Conservation (phyloP, 2,329 filamentous ascomycete species). For the Sordariomycetes sp. region DNA sequence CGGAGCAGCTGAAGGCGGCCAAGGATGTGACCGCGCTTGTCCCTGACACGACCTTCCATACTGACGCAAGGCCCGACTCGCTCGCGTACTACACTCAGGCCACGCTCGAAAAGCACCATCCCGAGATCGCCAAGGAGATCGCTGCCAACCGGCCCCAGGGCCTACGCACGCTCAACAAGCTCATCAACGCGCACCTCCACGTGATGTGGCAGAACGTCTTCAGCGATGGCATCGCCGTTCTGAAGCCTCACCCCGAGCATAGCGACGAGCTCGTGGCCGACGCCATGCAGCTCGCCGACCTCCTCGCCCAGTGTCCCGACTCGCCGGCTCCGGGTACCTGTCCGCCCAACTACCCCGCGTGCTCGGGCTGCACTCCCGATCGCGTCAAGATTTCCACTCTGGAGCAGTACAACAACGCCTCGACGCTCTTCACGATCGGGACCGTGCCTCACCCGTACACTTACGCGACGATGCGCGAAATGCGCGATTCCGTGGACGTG, state of each 20-base stretch:
- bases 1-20: slow-evolving; percentile 40
- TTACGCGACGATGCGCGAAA: slow-evolving; percentile 55
- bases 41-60: slow-evolving; percentile 46
- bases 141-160: slow-evolving; percentile 45
- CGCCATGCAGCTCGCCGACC: slow-evolving; percentile 60
- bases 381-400: slow-evolving; percentile 52
- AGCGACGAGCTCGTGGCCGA: slow-evolving; percentile 63
- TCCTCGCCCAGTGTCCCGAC: slow-evolving; percentile 64
- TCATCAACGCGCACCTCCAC: slow-evolving; percentile 82
- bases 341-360: slow-evolving; percentile 69
- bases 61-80: slow-evolving; percentile 53
- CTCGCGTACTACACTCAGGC: slow-evolving; percentile 68
- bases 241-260: slow-evolving; percentile 69
- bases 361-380: slow-evolving; percentile 59
- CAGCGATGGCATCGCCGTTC: slow-evolving; percentile 63
- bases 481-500: slow-evolving; percentile 49
- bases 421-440: slow-evolving; percentile 68
- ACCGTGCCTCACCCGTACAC: slow-evolving; percentile 90
- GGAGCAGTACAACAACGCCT: slow-evolving; percentile 59
- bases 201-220: slow-evolving; percentile 75
- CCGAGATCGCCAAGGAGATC: slow-evolving; percentile 53
- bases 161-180: slow-evolving; percentile 53
- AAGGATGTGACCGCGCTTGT: slow-evolving; percentile 55
- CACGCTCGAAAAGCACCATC: slow-evolving; percentile 55
- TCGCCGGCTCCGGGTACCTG: slow-evolving; percentile 68